These are phyloP conservation scores for Aleurites moluccanus DNA, from an alignment of 441 rosid genomes.

Conservation along the genomic window DNA sequence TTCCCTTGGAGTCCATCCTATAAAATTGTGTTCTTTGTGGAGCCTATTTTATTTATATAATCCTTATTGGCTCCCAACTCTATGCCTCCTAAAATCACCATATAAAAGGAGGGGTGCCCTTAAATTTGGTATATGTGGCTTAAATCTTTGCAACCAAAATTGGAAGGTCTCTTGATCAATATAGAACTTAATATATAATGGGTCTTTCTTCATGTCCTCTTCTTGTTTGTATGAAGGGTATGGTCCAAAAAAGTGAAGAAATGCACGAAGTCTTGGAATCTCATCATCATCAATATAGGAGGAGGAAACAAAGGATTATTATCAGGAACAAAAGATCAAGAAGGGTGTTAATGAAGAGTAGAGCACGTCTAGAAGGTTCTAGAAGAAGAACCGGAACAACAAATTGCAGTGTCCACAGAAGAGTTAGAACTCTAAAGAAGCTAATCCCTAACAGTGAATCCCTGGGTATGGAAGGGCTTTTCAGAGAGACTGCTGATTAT, in stretches of 20 bases:
- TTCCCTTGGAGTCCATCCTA: conserved; percentile 47
- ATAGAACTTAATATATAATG: conserved; percentile 12
- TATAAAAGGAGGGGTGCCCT: conserved; percentile 29
- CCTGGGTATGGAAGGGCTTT: conserved; percentile 60
- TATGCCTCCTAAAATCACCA: conserved; percentile 1
- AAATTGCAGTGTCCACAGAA: conserved; percentile 27
- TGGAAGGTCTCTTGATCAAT: not conserved
- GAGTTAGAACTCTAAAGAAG: conserved; percentile 62
- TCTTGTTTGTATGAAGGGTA: conserved; percentile 26
- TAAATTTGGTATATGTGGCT: no score
- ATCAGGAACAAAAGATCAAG: conserved; percentile 32
- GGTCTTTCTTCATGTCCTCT: conserved; percentile 36
- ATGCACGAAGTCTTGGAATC: conserved; percentile 28
- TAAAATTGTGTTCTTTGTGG: conserved; percentile 25
- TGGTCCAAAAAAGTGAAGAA: conserved; percentile 19
- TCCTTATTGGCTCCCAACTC: conserved; percentile 43
- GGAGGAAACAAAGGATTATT: conserved; percentile 31
- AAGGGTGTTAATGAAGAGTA: conserved; percentile 42
- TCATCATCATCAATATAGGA: conserved; percentile 13
- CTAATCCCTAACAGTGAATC: conserved; percentile 59
- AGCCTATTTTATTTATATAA: conserved; percentile 29
- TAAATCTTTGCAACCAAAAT: conserved; percentile 7
- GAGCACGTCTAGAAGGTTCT: conserved; percentile 32
- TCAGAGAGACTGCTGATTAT: conserved; percentile 79
- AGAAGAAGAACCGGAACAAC: conserved; percentile 24